Conservation (phyloP, 176 grass and related monocot genomes). For the Oryza rufipogon region DNA sequence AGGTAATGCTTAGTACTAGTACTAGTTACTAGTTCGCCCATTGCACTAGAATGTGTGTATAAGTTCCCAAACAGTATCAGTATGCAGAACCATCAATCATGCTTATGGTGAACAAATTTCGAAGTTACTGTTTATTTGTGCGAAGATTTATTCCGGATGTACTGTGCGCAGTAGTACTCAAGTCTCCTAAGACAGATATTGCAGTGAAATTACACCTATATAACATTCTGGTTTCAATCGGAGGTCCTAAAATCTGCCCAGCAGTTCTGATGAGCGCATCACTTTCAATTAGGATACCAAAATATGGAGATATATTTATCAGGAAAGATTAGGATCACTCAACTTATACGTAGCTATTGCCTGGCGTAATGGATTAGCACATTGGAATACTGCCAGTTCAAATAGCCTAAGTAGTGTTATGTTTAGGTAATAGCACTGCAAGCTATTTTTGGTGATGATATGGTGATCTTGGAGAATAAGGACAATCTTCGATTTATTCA, state of each 20-base stretch:
- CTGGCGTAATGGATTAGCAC: too few relatives aligned
- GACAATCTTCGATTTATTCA: conserved; percentile 54
- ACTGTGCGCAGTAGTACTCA: neutral
- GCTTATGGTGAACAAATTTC: conserved; percentile 3
- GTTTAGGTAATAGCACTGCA: conserved; percentile 58
- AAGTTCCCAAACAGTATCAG: neutral
- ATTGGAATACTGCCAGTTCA: neutral
- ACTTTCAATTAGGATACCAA: neutral
- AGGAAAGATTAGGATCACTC: neutral
- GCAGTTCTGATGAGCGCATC: too few relatives aligned
- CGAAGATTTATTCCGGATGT: neutral
- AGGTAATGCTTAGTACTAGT: conserved; percentile 36
- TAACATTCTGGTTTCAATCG: too few relatives aligned
- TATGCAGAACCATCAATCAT: neutral
- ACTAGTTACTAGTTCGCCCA: neutral
- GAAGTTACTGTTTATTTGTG: neutral
- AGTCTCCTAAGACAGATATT: neutral
- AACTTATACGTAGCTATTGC: neutral
- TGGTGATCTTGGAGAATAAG: conserved; percentile 48
- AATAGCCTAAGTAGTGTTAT: neutral
- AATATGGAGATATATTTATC: too few relatives aligned
- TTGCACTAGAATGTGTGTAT: neutral
- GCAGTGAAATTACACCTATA: neutral
- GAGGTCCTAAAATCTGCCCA: too few relatives aligned
- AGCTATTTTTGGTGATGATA: conserved; percentile 65